Evolutionary conservation across 2,329 filamentous ascomycete genomes (phyloP).

Genomic region (Neopestalotiopsis rosae): DNA sequence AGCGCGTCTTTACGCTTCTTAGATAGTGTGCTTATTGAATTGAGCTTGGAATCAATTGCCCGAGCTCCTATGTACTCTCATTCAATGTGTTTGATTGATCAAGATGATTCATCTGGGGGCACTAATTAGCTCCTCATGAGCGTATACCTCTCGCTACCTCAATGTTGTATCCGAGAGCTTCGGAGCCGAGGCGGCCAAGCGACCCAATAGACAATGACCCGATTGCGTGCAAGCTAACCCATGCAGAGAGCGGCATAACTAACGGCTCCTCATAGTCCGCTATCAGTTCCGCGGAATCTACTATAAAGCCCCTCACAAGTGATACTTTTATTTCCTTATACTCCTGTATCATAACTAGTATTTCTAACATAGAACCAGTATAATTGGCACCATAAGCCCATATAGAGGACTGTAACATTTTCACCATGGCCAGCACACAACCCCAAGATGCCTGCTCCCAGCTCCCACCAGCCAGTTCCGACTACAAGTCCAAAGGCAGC

Average conservation of each 20-base stretch:
- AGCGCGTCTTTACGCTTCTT: too few relatives aligned
- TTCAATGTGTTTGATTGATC: too few relatives aligned
- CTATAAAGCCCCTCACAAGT: neutral
- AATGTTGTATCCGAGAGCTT: neutral
- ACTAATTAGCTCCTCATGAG: too few relatives aligned
- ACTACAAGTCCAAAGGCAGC: conserved; percentile 46
- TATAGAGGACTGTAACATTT: neutral
- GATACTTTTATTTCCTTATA: neutral
- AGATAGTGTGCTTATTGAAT: too few relatives aligned
- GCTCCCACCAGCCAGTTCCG: conserved; percentile 43
- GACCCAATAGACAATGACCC: neutral
- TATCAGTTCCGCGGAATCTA: neutral
- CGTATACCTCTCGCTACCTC: too few relatives aligned
- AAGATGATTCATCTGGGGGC: too few relatives aligned
- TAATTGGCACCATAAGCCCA: neutral
- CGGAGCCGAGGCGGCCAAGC: conserved; percentile 8
- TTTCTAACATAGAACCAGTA: neutral
- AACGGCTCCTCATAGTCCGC: neutral
- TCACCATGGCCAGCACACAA: conserved; percentile 19
- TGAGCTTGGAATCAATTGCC: too few relatives aligned
- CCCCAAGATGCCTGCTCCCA: conserved; percentile 33
- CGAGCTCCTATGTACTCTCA: too few relatives aligned
- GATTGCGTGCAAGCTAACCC: neutral
- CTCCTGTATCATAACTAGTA: neutral
- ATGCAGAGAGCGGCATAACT: neutral